Evolutionary conservation across 2,329 filamentous ascomycete species (phyloP).

Genomic region (Dothideomycetes sp.): DNA sequence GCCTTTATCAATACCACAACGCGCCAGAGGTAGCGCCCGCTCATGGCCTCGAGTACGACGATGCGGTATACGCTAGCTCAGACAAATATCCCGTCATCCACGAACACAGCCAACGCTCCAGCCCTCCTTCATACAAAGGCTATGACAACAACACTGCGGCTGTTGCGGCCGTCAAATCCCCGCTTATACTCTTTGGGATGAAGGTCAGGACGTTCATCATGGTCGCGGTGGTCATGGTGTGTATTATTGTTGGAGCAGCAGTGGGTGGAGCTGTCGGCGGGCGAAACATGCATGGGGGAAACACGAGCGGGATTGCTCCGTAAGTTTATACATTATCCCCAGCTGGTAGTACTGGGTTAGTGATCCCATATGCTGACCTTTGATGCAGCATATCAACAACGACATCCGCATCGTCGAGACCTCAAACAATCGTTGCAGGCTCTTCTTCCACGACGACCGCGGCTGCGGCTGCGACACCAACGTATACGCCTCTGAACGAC

Average conservation of each 20-base stretch:
- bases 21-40: conserved; percentile 27
- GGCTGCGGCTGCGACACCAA: conserved; percentile 12
- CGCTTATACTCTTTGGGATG: conserved; percentile 29
- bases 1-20: conserved; percentile 28
- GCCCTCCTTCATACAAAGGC: conserved; percentile 13
- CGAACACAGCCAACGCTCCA: conserved; percentile 7
- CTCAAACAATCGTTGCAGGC: conserved; percentile 2
- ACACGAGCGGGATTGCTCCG: too few species aligned
- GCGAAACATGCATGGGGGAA: conserved; percentile 15
- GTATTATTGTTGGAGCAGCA: conserved; percentile 24
- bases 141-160: conserved; percentile 13
- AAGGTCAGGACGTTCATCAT: conserved; percentile 24
- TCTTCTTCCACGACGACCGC: too few species aligned
- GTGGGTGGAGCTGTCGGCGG: conserved; percentile 26
- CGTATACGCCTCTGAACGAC: conserved; percentile 12
- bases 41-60: conserved; percentile 27
- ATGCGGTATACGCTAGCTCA: conserved; percentile 22
- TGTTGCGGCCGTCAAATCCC: conserved; percentile 19
- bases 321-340: conserved; percentile 1
- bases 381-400: not conserved
- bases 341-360: not conserved
- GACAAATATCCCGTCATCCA: conserved; percentile 26
- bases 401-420: not conserved
- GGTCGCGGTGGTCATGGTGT: conserved; percentile 19
- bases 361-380: not conserved